Conservation (phyloP, 176 grass and related monocot species). For the Paspalum notatum region DNA sequence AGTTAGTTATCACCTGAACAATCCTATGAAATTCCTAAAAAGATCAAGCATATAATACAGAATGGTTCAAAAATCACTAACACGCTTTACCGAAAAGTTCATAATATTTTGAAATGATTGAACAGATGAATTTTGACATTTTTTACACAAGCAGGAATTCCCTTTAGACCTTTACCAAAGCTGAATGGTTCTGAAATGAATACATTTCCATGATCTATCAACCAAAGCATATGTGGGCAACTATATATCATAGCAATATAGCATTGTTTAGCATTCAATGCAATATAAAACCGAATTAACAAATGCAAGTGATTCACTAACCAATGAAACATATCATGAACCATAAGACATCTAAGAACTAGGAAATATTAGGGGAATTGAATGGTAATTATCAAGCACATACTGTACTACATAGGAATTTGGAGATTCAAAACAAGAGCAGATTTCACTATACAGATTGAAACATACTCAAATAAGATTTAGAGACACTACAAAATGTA, state of each 20-base stretch:
- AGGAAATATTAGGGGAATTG: neutral
- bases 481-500: neutral
- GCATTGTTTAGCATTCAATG: neutral
- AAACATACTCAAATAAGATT: constrained; percentile 12
- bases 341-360: neutral
- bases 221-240: neutral
- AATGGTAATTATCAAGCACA: neutral
- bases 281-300: neutral
- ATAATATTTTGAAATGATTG: neutral
- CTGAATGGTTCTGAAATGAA: neutral
- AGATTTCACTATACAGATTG: neutral
- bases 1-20: neutral
- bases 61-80: neutral
- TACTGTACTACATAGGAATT: too few species aligned
- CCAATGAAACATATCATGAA: neutral
- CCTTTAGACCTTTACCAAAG: neutral
- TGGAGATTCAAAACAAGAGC: neutral
- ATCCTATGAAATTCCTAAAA: neutral
- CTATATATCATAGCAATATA: too few species aligned
- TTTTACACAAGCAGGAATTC: neutral
- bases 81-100: neutral
- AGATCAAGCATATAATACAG: neutral
- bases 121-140: neutral
- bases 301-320: neutral
- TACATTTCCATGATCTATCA: neutral